Base-by-base conservation (phyloP, 345 rosid species). In the Arabidopsis thaliana region DNA sequence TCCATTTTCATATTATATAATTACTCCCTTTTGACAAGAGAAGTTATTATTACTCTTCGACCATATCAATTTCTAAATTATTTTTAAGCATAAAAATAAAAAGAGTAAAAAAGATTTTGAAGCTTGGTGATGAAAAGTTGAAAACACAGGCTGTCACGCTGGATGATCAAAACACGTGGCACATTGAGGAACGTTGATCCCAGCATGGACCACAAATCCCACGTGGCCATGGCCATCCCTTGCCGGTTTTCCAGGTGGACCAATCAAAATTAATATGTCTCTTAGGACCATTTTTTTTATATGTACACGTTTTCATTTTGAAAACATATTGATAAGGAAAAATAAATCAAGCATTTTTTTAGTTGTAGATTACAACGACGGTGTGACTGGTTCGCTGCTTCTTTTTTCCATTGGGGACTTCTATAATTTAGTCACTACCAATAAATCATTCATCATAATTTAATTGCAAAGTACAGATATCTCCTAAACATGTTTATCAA, bases 201-300 rank as follows among this genome's bases (percentile, higher is more conserved):
- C 7, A 34, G 48, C 69, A 59, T 57, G 82, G 79, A 79, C 82
- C 82, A 79, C 82, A 51, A 32, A 76, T 38, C 75, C 51, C 82
- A 74, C 79, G 72, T 74, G 82, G 76, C 23, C n/a, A 36, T 69
- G 82, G 76, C 75, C 79, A 63, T 65, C 56, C 75, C 67, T 74
- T 79, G 82, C 79, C 72, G 75, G 61, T 23, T 45, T 66, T 65
- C 49, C 62, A 73, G 56, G 69, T 73, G 75, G 68, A 67, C 79
- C 67, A 53, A 61, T 71, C 65, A 59, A n/a, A n/a, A 34, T 33
- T 52, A 11, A 65, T 20, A 13, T 65, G 23, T 64, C 25, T 48
- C 23, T 34, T 45, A 22, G 50, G 75, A 76, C 59, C 75, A 55
- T 40, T 51, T 71, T 48, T 9, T 50, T 20, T 7, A 14, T 6